These are phyloP conservation scores for Neobulgaria alba DNA, from an alignment of 2,329 filamentous ascomycete species.

Conservation along the genomic window DNA sequence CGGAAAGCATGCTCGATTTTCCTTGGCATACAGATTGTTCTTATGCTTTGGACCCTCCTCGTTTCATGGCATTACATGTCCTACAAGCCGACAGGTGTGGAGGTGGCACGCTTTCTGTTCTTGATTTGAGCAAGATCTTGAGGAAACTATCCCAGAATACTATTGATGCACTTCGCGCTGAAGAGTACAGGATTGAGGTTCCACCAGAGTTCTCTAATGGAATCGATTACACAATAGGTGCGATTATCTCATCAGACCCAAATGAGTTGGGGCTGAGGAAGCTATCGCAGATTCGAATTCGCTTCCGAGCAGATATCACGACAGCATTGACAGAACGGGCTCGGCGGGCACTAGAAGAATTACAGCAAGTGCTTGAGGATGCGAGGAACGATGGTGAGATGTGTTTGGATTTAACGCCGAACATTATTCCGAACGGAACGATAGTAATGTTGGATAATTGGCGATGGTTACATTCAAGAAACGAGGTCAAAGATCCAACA, in stretches of 20 bases:
- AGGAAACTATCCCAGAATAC: neutral
- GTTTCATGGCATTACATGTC: slow-evolving; percentile 25
- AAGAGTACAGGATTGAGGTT: neutral
- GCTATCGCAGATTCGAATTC: neutral
- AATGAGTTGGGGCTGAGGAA: neutral
- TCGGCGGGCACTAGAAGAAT: neutral
- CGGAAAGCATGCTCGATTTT: slow-evolving; percentile 24
- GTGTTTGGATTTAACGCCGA: neutral
- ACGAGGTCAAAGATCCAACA: neutral
- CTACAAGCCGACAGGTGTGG: slow-evolving; percentile 16
- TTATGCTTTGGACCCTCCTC: slow-evolving; percentile 21
- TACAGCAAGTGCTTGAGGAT: neutral
- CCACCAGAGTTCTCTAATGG: neutral
- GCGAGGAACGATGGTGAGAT: neutral
- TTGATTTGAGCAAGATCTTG: neutral
- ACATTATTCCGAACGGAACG: neutral
- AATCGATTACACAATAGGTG: neutral
- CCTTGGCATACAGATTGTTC: slow-evolving; percentile 29
- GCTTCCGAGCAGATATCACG: neutral
- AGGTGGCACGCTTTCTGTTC: neutral
- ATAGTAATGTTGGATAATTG: neutral
- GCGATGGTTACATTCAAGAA: neutral
- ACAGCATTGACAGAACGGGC: neutral
- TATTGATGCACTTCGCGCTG: neutral
- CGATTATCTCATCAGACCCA: neutral